Evolutionary conservation across 768 basidiomycete genomes (phyloP).

Genomic region (Suillus luteus): DNA sequence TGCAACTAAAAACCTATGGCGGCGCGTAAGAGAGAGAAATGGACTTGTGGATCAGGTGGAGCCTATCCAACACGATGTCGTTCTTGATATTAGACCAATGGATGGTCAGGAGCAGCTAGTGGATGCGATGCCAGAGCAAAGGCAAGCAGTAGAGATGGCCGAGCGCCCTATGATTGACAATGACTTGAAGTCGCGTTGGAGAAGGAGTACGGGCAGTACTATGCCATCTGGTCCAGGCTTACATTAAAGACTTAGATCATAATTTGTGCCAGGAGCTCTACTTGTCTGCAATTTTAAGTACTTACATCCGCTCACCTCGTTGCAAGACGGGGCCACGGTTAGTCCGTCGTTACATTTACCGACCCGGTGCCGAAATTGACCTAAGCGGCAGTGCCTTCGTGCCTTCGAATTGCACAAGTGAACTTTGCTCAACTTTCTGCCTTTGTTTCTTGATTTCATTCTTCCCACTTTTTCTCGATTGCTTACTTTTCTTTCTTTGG

Average conservation of each 20-base stretch:
- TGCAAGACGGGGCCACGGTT: neutral
- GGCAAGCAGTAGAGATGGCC: neutral
- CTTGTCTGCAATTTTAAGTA: neutral
- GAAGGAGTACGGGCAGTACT: conserved; percentile 29
- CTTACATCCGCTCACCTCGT: neutral
- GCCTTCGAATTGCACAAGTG: neutral
- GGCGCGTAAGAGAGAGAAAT: conserved; percentile 45
- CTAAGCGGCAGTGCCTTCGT: conserved; percentile 1
- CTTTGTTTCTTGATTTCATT: conserved; percentile 14
- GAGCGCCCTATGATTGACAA: conserved; percentile 24
- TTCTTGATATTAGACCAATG: conserved; percentile 28
- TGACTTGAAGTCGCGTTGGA: conserved; percentile 11
- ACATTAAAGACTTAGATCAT: neutral
- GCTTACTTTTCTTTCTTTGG: conserved; percentile 5
- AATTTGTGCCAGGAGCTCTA: conserved; percentile 3
- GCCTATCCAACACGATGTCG: conserved; percentile 12
- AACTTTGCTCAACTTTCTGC: conserved; percentile 45
- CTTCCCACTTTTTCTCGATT: conserved; percentile 4
- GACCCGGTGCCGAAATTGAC: neutral
- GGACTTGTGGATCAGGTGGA: conserved; percentile 18
- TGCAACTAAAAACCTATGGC: conserved; percentile 43
- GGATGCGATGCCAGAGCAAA: neutral
- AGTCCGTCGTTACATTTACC: neutral
- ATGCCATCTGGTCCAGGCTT: conserved; percentile 46
- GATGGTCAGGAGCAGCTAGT: conserved; percentile 27